Percentiles rank a stretch among this genome's conserved stretches.
phyloP scores from a whole-genome alignment of 805 yeast species.

The Zygoascus ofunaensis region DNA sequence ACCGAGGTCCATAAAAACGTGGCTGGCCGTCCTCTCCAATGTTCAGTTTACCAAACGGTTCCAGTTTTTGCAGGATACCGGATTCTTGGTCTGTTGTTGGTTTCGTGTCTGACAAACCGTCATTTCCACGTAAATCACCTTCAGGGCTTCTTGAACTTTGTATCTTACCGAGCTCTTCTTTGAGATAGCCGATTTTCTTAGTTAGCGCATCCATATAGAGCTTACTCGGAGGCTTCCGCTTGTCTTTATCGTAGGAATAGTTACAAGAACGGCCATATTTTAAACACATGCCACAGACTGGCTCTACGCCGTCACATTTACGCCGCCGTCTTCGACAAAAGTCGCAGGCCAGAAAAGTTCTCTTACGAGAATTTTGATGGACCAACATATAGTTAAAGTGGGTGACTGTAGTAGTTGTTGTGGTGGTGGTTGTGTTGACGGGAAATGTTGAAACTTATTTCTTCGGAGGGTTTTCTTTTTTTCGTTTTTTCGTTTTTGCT shows the following conservation, averaged over 20 bases:
- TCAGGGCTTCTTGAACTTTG: neutral
- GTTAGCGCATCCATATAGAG: constrained; percentile 9
- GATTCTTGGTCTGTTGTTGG: neutral
- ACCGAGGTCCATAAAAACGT: constrained; percentile 11
- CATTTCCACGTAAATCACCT: neutral
- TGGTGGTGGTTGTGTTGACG: too few species aligned
- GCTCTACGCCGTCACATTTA: constrained; percentile 58
- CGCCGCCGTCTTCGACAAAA: constrained; percentile 66
- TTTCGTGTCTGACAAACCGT: neutral
- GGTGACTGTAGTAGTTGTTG: too few species aligned
- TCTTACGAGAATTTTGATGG: too few species aligned
- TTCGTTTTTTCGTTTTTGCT: too few species aligned
- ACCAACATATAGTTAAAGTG: too few species aligned
- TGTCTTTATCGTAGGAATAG: constrained; percentile 7
- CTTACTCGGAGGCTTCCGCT: constrained; percentile 10
- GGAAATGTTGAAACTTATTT: too few species aligned
- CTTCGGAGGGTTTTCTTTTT: too few species aligned
- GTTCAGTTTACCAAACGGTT: constrained; percentile 6
- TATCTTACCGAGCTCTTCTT: constrained; percentile 3
- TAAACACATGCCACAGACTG: constrained; percentile 38
- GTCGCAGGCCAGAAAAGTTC: constrained; percentile 85
- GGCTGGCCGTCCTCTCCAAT: constrained; percentile 13
- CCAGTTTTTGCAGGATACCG: constrained; percentile 6
- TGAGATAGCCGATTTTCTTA: constrained; percentile 8
- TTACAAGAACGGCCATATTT: constrained; percentile 9